These are phyloP conservation scores for Daldinia bambusicola DNA, from an alignment of 495 filamentous ascomycete species.

Conservation along the genomic window DNA sequence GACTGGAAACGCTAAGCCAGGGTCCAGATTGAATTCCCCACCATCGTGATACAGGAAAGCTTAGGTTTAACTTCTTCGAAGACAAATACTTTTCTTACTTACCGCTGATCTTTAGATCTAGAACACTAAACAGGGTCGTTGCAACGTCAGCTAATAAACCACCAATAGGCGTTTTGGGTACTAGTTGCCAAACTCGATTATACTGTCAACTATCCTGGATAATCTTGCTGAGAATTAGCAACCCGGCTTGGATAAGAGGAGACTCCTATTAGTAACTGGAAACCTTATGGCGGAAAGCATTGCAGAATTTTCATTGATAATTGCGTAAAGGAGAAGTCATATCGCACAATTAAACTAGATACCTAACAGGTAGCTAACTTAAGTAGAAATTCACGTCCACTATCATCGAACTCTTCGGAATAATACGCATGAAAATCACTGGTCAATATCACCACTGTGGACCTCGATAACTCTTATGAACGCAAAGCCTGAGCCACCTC, in stretches of 20 bases:
- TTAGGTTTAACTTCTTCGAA: neutral
- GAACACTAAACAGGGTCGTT: neutral
- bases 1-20: conserved; percentile 24
- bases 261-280: neutral
- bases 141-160: neutral
- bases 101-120: neutral
- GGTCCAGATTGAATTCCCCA: conserved; percentile 13
- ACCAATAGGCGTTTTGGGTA: neutral
- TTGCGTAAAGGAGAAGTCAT: neutral
- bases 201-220: neutral
- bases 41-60: conserved; percentile 14
- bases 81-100: neutral
- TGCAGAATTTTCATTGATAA: neutral
- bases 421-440: neutral
- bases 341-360: neutral
- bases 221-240: neutral
- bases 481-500: neutral
- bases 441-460: neutral
- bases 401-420: neutral
- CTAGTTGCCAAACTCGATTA: neutral
- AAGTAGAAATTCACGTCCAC: neutral
- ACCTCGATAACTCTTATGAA: neutral
- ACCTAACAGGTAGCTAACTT: neutral
- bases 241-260: neutral
- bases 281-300: neutral